These are phyloP conservation scores for Aspergillus quadricinctus DNA, from an alignment of 2,329 filamentous ascomycete genomes.

Conservation along the genomic window DNA sequence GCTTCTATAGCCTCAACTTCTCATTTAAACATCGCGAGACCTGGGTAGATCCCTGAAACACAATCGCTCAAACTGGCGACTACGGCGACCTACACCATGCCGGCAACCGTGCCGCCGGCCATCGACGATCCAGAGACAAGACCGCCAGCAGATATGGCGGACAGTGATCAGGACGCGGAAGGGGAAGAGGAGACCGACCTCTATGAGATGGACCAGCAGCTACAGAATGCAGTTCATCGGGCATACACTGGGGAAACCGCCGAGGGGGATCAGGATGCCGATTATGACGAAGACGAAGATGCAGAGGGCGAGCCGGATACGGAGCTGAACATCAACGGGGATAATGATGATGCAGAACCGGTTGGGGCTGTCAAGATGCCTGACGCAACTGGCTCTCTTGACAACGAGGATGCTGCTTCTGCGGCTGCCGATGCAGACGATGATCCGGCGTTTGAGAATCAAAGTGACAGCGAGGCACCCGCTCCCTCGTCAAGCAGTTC, in stretches of 20 bases:
- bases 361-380: slow-evolving; percentile 37
- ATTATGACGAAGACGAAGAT: slow-evolving; percentile 33
- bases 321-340: slow-evolving; percentile 28
- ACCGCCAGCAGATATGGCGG: slow-evolving; percentile 29
- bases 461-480: slow-evolving; percentile 37
- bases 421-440: slow-evolving; percentile 38
- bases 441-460: slow-evolving; percentile 41
- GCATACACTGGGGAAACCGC: slow-evolving; percentile 30
- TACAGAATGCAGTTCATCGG: slow-evolving; percentile 35
- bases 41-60: slow-evolving; percentile 10
- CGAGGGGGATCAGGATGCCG: slow-evolving; percentile 22
- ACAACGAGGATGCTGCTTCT: slow-evolving; percentile 40
- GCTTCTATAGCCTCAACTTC: slow-evolving; percentile 24
- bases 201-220: slow-evolving; percentile 37
- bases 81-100: slow-evolving; percentile 36
- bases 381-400: slow-evolving; percentile 23
- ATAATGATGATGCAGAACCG: slow-evolving; percentile 41
- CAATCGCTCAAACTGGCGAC: slow-evolving; percentile 33
- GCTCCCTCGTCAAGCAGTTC: slow-evolving; percentile 44
- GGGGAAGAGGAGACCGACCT: slow-evolving; percentile 42
- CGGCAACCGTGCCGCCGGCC: slow-evolving; percentile 38
- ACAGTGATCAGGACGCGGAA: slow-evolving; percentile 43
- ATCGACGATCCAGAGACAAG: slow-evolving; percentile 32
- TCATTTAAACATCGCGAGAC: slow-evolving; percentile 10
- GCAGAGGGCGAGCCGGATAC: slow-evolving; percentile 21